Base-by-base conservation (phyloP, 202 grass and related monocot species). In the Musa balbisiana region DNA sequence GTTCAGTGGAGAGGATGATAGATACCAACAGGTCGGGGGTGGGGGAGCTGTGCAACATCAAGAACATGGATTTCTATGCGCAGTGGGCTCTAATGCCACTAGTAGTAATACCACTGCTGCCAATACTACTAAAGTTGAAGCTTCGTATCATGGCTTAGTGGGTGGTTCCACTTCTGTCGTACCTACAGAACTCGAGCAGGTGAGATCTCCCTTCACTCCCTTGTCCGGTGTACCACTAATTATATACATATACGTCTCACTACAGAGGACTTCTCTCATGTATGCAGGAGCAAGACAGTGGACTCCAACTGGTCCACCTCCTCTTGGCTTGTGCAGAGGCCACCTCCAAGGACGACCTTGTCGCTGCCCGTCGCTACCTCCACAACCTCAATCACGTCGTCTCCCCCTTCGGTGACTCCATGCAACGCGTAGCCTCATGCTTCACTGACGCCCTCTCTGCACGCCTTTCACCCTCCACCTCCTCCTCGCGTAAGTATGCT, bases 341-440 rank as follows among this genome's bases (percentile, higher is more conserved):
- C 63, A 84, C 86, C 17, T 81, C 89, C 67, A 92, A 92, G 79
- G 86, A 87, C 43, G 86, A 92, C 82, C 80, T 84, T 21, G 64
- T 78, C 79, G 1, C 55, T 33, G 89, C 84, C 11, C 79, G 85
- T 17, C 81, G 86, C 19, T 84, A 89, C 79, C 84, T 84, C 26
- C 89, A 84, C 53, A 79, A 84, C 68, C 89, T 89, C 69, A 84
- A 80, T 73, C 73, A 76, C 49, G 69, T 89, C 11, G 86, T 75
- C 82, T 89, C 83, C 53, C 86, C 89, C 1, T 52, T 92, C 10
- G 89, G 89, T 14, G 86, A 92, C 84, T 92, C 86, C 25, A 92
- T 92, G 89, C 89, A 92, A 64, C 89, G 89, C 59, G 86, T 92
- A 1, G 89, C 86, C 58, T 86, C 89, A 73, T 86, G 81, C 73